phyloP scores from a whole-genome alignment of 352 stramenopile species.

The Phytophthora sp. region DNA sequence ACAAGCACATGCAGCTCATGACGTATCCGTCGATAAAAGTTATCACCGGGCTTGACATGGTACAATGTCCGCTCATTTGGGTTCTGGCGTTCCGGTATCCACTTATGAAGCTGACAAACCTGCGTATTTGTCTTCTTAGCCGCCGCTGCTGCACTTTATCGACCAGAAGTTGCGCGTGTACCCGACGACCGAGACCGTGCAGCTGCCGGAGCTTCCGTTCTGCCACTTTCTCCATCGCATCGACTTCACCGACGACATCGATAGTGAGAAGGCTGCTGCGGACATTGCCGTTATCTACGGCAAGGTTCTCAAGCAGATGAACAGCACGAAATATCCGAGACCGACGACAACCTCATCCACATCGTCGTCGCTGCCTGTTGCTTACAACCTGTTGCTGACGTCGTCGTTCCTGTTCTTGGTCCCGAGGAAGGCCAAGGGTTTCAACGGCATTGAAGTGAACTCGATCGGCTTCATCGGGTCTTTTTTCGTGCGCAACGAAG shows the following conservation, averaged over 20 bases:
- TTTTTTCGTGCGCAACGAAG: slow-evolving; percentile 72
- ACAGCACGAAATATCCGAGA: slow-evolving; percentile 40
- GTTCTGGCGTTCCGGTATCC: neutral
- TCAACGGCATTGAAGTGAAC: slow-evolving; percentile 82
- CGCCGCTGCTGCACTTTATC: slow-evolving; percentile 79
- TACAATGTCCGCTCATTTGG: slow-evolving; percentile 18
- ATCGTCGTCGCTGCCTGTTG: slow-evolving; percentile 36
- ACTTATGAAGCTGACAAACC: slow-evolving; percentile 2
- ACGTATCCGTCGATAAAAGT: slow-evolving; percentile 75
- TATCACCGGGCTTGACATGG: slow-evolving; percentile 68
- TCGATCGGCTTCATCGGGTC: slow-evolving; percentile 86
- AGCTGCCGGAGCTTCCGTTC: slow-evolving; percentile 73
- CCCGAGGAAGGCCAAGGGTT: slow-evolving; percentile 56
- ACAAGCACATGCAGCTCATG: slow-evolving; percentile 90
- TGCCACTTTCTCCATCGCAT: slow-evolving; percentile 77
- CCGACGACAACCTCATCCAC: neutral
- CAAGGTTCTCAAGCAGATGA: slow-evolving; percentile 56
- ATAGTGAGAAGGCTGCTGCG: slow-evolving; percentile 53
- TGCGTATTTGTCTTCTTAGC: slow-evolving; percentile 38
- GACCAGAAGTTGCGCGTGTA: slow-evolving; percentile 50
- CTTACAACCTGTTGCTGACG: slow-evolving; percentile 85
- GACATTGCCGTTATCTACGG: slow-evolving; percentile 51
- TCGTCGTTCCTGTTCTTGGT: slow-evolving; percentile 75
- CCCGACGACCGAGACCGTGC: slow-evolving; percentile 46
- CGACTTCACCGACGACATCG: slow-evolving; percentile 37